A percentile compares a stretch with the other conserved stretches of the same genome.
These are phyloP conservation scores for Aspergillus fijiensis DNA, from an alignment of 2,329 filamentous ascomycete species.

Conservation along the genomic window DNA sequence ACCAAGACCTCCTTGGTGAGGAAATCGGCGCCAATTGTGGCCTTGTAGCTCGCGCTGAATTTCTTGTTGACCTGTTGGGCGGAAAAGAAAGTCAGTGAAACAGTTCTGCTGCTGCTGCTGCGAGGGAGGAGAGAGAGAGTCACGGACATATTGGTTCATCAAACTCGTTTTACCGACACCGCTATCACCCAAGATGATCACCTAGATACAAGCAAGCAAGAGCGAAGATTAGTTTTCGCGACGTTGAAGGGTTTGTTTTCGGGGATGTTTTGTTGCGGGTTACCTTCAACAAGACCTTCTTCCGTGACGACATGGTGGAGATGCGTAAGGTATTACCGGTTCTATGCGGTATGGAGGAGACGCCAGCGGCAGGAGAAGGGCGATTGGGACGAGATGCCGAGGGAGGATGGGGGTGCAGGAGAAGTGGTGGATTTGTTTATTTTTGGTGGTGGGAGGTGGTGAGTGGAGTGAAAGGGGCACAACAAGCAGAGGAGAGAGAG, in stretches of 20 bases:
- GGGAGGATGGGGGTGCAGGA: background rate
- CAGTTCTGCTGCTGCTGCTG: background rate
- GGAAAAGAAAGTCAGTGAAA: conserved; percentile 17
- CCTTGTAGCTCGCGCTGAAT: conserved; percentile 99
- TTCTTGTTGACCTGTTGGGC: conserved; percentile 91
- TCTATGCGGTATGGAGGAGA: background rate
- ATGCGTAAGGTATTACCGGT: background rate
- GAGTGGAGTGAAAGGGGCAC: background rate
- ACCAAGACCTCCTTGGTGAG: conserved; percentile 96
- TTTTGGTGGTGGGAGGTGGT: background rate
- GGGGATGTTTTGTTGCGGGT: conserved; percentile 11
- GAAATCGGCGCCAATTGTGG: conserved; percentile 97
- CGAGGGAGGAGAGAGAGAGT: conserved; percentile 6
- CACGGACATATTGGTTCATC: conserved; percentile 99
- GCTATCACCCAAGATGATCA: conserved; percentile 98
- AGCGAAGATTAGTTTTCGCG: conserved; percentile 10
- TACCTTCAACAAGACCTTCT: conserved; percentile 92
- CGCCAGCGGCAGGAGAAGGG: background rate
- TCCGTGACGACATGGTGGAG: conserved; percentile 68
- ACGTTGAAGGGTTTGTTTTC: background rate
- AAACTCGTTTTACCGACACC: conserved; percentile 98
- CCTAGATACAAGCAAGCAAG: conserved; percentile 53
- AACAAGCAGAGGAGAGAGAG: background rate
- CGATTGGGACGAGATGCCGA: background rate
- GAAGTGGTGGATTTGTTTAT: background rate